A percentile compares a stretch with the other conserved stretches of the same genome.
phyloP scores from a whole-genome alignment of 805 yeast species.

The Saccharomycopsis vini region DNA sequence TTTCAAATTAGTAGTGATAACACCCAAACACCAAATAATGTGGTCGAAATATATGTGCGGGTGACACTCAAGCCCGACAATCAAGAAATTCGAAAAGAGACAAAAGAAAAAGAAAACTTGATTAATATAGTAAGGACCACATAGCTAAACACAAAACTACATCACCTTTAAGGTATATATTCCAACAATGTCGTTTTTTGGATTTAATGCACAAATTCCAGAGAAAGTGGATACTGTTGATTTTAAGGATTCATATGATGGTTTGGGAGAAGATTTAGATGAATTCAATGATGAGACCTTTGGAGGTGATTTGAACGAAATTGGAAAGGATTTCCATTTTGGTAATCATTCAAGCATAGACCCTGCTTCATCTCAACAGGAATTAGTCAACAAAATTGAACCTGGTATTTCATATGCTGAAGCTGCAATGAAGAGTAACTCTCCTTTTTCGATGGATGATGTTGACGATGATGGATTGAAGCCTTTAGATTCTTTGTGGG shows the following conservation, averaged over 20 bases:
- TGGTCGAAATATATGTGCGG: background rate
- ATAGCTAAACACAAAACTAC: background rate
- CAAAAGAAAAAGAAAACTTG: background rate
- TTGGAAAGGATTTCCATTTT: slow-evolving; percentile 61
- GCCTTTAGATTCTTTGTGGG: slow-evolving; percentile 72
- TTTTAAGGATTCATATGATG: slow-evolving; percentile 79
- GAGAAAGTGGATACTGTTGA: slow-evolving; percentile 38
- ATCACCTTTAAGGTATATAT: background rate
- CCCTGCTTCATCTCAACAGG: slow-evolving; percentile 23
- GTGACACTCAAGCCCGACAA: background rate
- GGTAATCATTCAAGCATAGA: slow-evolving; percentile 29
- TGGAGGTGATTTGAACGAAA: slow-evolving; percentile 40
- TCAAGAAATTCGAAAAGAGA: too few species aligned
- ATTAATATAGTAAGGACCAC: background rate
- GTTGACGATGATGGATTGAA: slow-evolving; percentile 37
- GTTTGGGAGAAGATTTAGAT: slow-evolving; percentile 68
- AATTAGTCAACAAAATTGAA: slow-evolving; percentile 21
- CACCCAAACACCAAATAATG: background rate
- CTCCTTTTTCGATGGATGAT: slow-evolving; percentile 26
- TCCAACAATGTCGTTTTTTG: slow-evolving; percentile 55
- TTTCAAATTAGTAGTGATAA: background rate
- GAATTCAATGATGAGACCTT: slow-evolving; percentile 76
- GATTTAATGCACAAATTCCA: slow-evolving; percentile 39
- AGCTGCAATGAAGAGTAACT: slow-evolving; percentile 38
- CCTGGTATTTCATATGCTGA: slow-evolving; percentile 34